Evolutionary conservation across 2,329 filamentous ascomycete species (phyloP).

Genomic region (Hansfordia pulvinata): DNA sequence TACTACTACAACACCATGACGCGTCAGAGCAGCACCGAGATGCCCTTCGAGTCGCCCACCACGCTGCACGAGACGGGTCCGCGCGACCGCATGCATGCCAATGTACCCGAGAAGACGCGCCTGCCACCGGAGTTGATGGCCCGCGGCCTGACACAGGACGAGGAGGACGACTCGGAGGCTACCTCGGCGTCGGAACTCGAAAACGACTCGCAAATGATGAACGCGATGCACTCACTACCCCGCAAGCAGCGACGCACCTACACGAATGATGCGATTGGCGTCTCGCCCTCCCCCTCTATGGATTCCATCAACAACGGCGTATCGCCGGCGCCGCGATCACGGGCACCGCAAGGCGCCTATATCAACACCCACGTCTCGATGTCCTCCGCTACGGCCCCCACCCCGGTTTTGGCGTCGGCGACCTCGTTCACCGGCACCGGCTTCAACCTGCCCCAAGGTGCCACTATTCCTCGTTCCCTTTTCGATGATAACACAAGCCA

Average conservation of each 20-base stretch:
- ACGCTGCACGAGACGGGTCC: conserved; percentile 73
- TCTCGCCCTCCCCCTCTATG: conserved; percentile 83
- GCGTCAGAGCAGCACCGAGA: conserved; percentile 84
- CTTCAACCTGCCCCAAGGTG: conserved; percentile 42
- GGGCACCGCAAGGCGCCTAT: conserved; percentile 43
- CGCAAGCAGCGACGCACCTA: conserved; percentile 46
- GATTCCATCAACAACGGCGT: conserved; percentile 72
- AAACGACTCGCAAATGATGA: conserved; percentile 49
- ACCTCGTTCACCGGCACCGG: conserved; percentile 48
- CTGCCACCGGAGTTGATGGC: conserved; percentile 88
- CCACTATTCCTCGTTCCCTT: conserved; percentile 64
- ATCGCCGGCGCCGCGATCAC: conserved; percentile 43
- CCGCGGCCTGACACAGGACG: conserved; percentile 65
- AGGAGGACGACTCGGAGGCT: conserved; percentile 77
- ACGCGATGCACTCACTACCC: conserved; percentile 8
- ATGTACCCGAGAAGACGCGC: conserved; percentile 77
- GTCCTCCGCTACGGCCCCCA: conserved; percentile 17
- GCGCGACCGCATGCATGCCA: conserved; percentile 75
- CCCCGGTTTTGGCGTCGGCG: conserved; percentile 41
- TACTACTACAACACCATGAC: conserved; percentile 99
- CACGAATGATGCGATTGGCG: conserved; percentile 38
- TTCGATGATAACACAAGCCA: conserved; percentile 78
- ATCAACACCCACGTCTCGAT: conserved; percentile 33
- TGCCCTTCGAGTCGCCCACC: conserved; percentile 82
- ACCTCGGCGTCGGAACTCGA: conserved; percentile 80